These are phyloP conservation scores for Phytopythium vexans DNA, from an alignment of 352 stramenopile species.

Conservation along the genomic window DNA sequence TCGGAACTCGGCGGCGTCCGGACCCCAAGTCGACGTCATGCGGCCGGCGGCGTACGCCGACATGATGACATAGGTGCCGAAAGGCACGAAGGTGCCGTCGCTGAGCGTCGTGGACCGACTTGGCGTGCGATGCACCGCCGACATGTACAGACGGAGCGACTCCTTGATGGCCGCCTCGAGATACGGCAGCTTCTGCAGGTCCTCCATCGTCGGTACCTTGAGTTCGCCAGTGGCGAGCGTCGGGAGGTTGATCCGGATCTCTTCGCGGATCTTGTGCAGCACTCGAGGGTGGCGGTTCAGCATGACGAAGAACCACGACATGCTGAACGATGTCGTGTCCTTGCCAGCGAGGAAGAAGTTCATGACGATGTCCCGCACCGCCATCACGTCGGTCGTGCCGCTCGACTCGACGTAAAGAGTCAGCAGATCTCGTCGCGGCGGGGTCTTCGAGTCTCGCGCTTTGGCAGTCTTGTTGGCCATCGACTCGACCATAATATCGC, in stretches of 20 bases:
- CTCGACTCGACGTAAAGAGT: constrained; percentile 7
- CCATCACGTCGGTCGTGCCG: not conserved
- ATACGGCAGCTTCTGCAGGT: constrained; percentile 49
- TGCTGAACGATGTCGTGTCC: constrained; percentile 35
- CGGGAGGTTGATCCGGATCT: constrained; percentile 24
- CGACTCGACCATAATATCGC: constrained; percentile 44
- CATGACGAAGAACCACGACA: constrained; percentile 53
- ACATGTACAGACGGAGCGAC: constrained; percentile 39
- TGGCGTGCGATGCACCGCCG: too few relatives aligned
- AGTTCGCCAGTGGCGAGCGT: constrained; percentile 21
- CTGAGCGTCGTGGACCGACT: too few relatives aligned
- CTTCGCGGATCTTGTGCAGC: constrained; percentile 28
- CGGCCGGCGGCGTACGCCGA: not conserved
- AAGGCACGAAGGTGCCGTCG: too few relatives aligned
- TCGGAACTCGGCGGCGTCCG: too few relatives aligned
- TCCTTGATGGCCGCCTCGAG: constrained; percentile 32
- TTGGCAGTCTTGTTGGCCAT: constrained; percentile 17
- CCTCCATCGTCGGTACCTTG: constrained; percentile 26
- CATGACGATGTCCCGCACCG: constrained; percentile 39
- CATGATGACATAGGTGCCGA: not conserved
- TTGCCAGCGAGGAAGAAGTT: constrained; percentile 50
- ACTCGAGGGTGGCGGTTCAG: constrained; percentile 43
- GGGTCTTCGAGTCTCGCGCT: constrained; percentile 16
- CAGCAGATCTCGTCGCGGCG: constrained; percentile 6
- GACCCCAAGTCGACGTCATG: constrained; percentile 33